phyloP scores from a whole-genome alignment of 352 stramenopile species.

The Saprolegnia diclina region DNA sequence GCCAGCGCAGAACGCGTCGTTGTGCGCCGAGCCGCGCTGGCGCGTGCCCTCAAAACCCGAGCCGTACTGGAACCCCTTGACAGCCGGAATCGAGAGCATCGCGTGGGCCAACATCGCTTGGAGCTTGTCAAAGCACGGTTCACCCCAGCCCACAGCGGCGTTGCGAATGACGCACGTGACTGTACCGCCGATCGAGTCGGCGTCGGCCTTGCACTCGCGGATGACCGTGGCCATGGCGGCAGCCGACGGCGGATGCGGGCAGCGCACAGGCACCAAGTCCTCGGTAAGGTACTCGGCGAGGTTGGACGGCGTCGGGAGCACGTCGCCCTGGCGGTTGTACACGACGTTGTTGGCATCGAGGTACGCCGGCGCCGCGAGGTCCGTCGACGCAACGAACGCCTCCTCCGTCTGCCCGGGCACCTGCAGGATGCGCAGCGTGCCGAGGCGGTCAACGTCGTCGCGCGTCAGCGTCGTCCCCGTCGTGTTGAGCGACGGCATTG shows the following conservation, averaged over 20 bases:
- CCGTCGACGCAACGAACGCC: constrained; percentile 67
- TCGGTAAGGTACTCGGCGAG: constrained; percentile 65
- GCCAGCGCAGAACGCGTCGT: constrained; percentile 94
- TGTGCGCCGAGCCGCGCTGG: constrained; percentile 96
- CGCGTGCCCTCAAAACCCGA: constrained; percentile 93
- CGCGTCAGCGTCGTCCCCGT: constrained; percentile 55
- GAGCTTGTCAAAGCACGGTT: constrained; percentile 99
- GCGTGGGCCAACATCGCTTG: constrained; percentile 97
- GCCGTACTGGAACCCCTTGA: constrained; percentile 98
- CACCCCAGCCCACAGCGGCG: constrained; percentile 93
- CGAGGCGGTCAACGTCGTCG: constrained; percentile 77
- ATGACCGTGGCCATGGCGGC: constrained; percentile 95
- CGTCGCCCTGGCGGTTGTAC: constrained; percentile 76
- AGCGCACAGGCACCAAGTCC: constrained; percentile 89
- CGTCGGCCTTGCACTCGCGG: constrained; percentile 84
- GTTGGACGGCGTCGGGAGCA: constrained; percentile 50
- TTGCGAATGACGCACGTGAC: constrained; percentile 97
- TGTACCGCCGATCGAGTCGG: constrained; percentile 91
- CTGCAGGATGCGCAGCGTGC: constrained; percentile 74
- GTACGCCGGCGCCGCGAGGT: constrained; percentile 73
- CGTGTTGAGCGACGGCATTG: constrained; percentile 55
- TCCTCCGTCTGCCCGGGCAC: constrained; percentile 59
- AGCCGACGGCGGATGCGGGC: constrained; percentile 88
- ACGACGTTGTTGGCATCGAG: constrained; percentile 91
- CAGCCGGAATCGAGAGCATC: constrained; percentile 98